Conservation (phyloP, 805 yeast genomes). For the Blastobotrys mokoenaii region DNA sequence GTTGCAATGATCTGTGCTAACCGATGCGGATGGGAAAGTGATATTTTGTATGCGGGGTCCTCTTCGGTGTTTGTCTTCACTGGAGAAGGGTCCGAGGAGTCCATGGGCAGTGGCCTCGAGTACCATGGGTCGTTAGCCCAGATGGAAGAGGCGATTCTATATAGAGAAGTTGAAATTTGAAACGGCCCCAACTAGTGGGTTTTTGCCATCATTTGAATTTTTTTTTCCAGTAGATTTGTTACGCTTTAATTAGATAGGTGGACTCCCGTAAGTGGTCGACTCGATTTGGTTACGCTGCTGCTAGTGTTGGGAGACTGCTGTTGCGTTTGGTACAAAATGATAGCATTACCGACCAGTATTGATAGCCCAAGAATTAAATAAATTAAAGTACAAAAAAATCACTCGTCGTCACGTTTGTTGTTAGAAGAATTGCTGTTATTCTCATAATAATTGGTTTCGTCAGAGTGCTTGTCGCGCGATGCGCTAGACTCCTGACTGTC, state of each 20-base stretch:
- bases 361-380: not conserved
- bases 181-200: too few species aligned
- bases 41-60: slow-evolving; percentile 21
- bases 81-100: slow-evolving; percentile 22
- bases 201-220: too few species aligned
- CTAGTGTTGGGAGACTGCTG: too few species aligned
- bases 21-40: slow-evolving; percentile 70
- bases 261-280: too few species aligned
- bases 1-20: slow-evolving; percentile 51
- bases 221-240: too few species aligned
- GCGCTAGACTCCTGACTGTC: slow-evolving; percentile 21
- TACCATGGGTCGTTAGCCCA: slow-evolving; percentile 14
- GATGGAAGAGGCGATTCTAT: slow-evolving; percentile 14
- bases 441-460: not conserved
- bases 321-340: too few species aligned
- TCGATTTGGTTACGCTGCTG: too few species aligned
- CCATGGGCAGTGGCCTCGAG: slow-evolving; percentile 21
- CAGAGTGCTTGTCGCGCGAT: not conserved
- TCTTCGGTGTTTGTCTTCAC: slow-evolving; percentile 44
- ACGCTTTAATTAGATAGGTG: too few species aligned
- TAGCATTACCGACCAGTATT: too few species aligned
- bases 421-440: not conserved
- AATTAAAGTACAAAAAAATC: not conserved
- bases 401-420: not conserved
- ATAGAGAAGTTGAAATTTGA: slow-evolving; percentile 10